Evolutionary conservation across 257 asterid genomes (phyloP).

Genomic region (Scutellaria baicalensis): DNA sequence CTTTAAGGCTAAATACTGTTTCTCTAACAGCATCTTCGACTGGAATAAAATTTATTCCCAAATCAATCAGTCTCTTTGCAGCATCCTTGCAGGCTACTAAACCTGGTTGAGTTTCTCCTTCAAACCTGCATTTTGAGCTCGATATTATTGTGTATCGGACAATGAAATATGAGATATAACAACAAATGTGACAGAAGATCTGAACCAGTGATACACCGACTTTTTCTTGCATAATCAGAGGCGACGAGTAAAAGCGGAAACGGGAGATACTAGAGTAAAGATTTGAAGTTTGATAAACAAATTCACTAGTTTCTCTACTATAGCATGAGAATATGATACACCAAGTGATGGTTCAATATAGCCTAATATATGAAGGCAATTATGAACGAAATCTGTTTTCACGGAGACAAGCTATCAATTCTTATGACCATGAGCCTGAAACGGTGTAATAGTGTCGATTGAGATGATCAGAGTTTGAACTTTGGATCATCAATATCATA

Average conservation of each 20-base stretch:
- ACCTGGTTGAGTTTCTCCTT: conserved; percentile 80
- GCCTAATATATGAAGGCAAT: not conserved
- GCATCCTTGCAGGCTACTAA: conserved; percentile 68
- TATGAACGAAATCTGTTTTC: not conserved
- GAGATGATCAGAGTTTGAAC: not conserved
- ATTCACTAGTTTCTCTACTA: not conserved
- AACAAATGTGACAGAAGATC: not conserved
- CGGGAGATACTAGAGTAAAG: not conserved
- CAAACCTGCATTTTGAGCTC: conserved; percentile 44
- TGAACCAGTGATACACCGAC: not conserved
- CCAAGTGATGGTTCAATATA: not conserved
- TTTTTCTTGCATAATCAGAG: conserved; percentile 5
- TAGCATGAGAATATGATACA: not conserved
- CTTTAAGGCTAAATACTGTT: conserved; percentile 62
- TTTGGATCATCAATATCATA: conserved; percentile 1
- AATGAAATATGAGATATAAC: not conserved
- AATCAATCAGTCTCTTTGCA: conserved; percentile 65
- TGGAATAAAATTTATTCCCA: conserved; percentile 74
- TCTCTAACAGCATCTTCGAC: conserved; percentile 76
- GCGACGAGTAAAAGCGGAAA: not conserved
- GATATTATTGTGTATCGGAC: too few relatives aligned
- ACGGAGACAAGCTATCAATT: not conserved
- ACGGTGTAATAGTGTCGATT: conserved; percentile 4
- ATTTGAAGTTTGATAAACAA: not conserved
- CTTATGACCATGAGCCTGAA: not conserved